These are phyloP conservation scores for Gardenia jasminoides DNA, from an alignment of 257 asterid species.

Conservation along the genomic window DNA sequence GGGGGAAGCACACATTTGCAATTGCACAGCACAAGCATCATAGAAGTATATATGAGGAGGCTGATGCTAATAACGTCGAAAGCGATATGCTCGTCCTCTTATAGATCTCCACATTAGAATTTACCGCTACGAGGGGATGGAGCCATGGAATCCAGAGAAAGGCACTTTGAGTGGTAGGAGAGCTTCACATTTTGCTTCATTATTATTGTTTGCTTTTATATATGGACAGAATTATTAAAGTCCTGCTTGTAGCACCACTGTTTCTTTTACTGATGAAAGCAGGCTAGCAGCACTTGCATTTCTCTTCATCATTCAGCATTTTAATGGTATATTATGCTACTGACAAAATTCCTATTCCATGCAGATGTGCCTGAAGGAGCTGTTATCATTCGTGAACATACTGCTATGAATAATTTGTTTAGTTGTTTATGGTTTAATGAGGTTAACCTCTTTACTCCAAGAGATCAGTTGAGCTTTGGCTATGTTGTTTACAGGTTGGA, in stretches of 20 bases:
- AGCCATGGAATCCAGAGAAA: constrained; percentile 74
- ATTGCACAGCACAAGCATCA: constrained; percentile 96
- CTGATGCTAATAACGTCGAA: constrained; percentile 90
- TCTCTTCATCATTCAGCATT: neutral
- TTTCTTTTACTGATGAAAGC: neutral
- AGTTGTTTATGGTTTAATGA: no score
- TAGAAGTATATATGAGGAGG: constrained; percentile 76
- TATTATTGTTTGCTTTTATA: neutral
- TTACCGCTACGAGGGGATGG: constrained; percentile 81
- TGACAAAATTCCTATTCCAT: constrained; percentile 9
- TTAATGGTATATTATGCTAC: neutral
- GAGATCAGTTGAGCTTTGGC: no score
- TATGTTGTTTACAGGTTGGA: constrained; percentile 80
- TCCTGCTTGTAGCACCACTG: neutral
- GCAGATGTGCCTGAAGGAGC: constrained; percentile 99
- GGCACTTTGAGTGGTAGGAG: constrained; percentile 64
- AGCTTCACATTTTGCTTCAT: neutral
- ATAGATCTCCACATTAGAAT: constrained; percentile 89
- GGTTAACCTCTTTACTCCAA: no score
- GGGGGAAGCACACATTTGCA: constrained; percentile 85
- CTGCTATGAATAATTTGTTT: constrained; percentile 16
- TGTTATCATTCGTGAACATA: constrained; percentile 83
- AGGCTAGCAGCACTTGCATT: neutral
- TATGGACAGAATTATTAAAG: neutral
- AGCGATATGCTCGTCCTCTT: constrained; percentile 95